phyloP scores from a whole-genome alignment of 495 filamentous ascomycete species.

The Penicillium malachiteum region DNA sequence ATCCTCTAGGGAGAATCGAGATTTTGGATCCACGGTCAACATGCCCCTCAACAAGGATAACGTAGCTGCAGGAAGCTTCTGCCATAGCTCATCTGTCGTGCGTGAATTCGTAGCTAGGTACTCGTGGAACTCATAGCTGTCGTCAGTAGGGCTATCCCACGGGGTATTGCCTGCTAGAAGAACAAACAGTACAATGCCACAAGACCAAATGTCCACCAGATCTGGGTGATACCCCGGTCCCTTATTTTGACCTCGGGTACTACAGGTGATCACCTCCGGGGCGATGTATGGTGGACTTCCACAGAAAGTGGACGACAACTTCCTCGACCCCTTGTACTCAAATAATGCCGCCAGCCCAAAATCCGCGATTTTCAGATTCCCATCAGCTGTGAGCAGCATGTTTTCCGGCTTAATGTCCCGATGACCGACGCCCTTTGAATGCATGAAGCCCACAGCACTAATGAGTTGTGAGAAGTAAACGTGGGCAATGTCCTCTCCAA shows the following conservation, averaged over 20 bases:
- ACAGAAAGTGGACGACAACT: slow-evolving; percentile 82
- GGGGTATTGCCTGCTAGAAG: slow-evolving; percentile 94
- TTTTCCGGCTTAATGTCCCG: slow-evolving; percentile 92
- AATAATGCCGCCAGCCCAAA: slow-evolving; percentile 96
- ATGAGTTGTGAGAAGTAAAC: slow-evolving; percentile 94
- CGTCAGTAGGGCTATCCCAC: slow-evolving; percentile 87
- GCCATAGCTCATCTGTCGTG: slow-evolving; percentile 83
- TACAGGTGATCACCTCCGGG: slow-evolving; percentile 74
- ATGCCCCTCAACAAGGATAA: slow-evolving; percentile 90
- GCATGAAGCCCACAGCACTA: slow-evolving; percentile 88
- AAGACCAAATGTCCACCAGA: slow-evolving; percentile 93
- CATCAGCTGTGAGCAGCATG: slow-evolving; percentile 75
- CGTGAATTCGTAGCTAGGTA: slow-evolving; percentile 77
- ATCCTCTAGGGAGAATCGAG: slow-evolving; percentile 82
- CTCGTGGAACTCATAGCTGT: slow-evolving; percentile 80
- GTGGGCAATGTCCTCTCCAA: slow-evolving; percentile 89
- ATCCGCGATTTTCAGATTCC: slow-evolving; percentile 93
- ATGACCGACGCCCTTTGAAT: slow-evolving; percentile 86
- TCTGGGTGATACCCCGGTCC: slow-evolving; percentile 75
- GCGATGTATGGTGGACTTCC: slow-evolving; percentile 97
- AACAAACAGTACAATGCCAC: slow-evolving; percentile 94
- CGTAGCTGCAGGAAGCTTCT: slow-evolving; percentile 70
- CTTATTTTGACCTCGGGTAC: slow-evolving; percentile 47
- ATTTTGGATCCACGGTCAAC: slow-evolving; percentile 74
- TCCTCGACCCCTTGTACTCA: slow-evolving; percentile 76